These are phyloP conservation scores for Apophysomyces elegans DNA, from an alignment of 371 early-diverging fungal genomes.

Conservation along the genomic window DNA sequence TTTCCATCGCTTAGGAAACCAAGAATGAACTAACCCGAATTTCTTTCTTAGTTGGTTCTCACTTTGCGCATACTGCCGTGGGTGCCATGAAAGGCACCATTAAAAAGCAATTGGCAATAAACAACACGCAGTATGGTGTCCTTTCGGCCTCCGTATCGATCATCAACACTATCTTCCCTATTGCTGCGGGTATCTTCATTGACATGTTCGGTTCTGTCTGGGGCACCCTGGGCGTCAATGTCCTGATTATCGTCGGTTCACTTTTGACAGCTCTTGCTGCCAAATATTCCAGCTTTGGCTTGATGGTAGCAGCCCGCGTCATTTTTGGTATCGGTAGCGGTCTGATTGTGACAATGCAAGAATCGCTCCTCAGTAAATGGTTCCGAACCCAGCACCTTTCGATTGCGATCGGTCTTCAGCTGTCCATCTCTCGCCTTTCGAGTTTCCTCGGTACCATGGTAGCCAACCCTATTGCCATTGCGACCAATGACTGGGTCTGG, in stretches of 20 bases:
- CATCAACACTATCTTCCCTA: constrained; percentile 44
- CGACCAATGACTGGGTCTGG: constrained; percentile 49
- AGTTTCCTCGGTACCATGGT: constrained; percentile 49
- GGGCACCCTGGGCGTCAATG: constrained; percentile 31
- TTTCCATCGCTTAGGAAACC: background rate
- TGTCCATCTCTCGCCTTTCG: constrained; percentile 38
- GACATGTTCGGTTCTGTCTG: constrained; percentile 37
- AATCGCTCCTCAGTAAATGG: constrained; percentile 47
- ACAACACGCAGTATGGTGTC: constrained; percentile 44
- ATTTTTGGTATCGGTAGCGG: constrained; percentile 48
- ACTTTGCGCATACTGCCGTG: constrained; percentile 35
- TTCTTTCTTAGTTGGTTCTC: constrained; percentile 33
- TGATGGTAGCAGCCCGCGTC: constrained; percentile 39
- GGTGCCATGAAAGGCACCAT: constrained; percentile 35
- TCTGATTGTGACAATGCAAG: constrained; percentile 45
- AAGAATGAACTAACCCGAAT: background rate
- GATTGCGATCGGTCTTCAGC: constrained; percentile 43
- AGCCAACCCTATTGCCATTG: constrained; percentile 37
- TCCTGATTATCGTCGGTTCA: constrained; percentile 30
- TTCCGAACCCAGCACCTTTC: constrained; percentile 39
- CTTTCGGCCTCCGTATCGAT: constrained; percentile 34
- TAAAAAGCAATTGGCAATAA: constrained; percentile 25
- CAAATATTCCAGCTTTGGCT: constrained; percentile 22
- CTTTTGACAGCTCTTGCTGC: constrained; percentile 37
- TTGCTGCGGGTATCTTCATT: constrained; percentile 34